phyloP scores from a whole-genome alignment of 2,329 filamentous ascomycete genomes.

The Xylaria sp. region DNA sequence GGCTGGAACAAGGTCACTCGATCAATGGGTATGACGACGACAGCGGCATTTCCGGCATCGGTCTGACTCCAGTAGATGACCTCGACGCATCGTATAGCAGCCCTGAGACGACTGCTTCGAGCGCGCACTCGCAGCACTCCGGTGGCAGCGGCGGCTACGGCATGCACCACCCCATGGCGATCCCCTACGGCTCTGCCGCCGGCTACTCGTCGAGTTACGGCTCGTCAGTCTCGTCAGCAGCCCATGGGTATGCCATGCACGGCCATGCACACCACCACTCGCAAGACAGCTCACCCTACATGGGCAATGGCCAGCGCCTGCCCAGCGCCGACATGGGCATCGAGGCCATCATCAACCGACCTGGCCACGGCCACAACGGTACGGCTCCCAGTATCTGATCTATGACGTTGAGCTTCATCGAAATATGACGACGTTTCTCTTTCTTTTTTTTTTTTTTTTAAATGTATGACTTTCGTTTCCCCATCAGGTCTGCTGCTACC shows the following conservation, averaged over 20 bases:
- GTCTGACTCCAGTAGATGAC: constrained; percentile 68
- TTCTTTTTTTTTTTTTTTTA: constrained; percentile 6
- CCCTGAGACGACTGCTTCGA: constrained; percentile 60
- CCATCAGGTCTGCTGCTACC: not conserved
- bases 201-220: constrained; percentile 58
- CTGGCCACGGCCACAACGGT: constrained; percentile 41
- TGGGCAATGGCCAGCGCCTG: constrained; percentile 59
- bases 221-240: constrained; percentile 60
- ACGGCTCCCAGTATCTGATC: constrained; percentile 34
- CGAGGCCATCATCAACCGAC: constrained; percentile 66
- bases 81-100: constrained; percentile 67
- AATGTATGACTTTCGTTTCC: constrained; percentile 24
- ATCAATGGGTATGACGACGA: constrained; percentile 71
- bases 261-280: constrained; percentile 47
- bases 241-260: constrained; percentile 41
- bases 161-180: constrained; percentile 34
- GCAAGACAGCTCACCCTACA: constrained; percentile 59
- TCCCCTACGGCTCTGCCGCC: constrained; percentile 35
- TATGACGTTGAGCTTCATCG: not conserved
- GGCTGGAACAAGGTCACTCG: constrained; percentile 60
- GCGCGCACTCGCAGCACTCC: constrained; percentile 51
- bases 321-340: constrained; percentile 71
- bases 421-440: constrained; percentile 1
- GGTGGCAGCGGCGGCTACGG: constrained; percentile 42
- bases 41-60: constrained; percentile 73